These are phyloP conservation scores for Epichloe sp. DNA, from an alignment of 2,329 filamentous ascomycete genomes.

Conservation along the genomic window DNA sequence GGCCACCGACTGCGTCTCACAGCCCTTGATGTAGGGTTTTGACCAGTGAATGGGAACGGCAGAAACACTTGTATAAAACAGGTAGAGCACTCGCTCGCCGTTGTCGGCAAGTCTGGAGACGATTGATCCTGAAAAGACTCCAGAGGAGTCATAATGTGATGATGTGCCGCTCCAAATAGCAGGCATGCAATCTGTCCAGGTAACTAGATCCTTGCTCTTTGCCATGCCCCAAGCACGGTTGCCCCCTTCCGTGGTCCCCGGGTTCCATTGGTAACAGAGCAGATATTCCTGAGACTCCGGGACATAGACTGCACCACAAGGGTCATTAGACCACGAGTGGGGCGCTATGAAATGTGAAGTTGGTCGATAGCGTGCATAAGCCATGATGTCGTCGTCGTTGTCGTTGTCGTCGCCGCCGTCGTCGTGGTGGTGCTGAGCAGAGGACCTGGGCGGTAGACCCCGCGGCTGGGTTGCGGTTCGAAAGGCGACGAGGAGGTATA, in stretches of 20 bases:
- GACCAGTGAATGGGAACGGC: slow-evolving; percentile 32
- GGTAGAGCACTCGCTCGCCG: slow-evolving; percentile 20
- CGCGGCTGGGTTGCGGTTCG: no score
- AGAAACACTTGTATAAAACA: slow-evolving; percentile 28
- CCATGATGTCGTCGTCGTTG: background rate
- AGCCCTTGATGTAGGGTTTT: slow-evolving; percentile 27
- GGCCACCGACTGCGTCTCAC: slow-evolving; percentile 30
- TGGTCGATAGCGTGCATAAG: slow-evolving; percentile 7
- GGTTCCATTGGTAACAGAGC: slow-evolving; percentile 24
- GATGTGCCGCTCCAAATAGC: slow-evolving; percentile 13
- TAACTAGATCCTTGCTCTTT: slow-evolving; percentile 28
- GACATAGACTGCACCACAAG: slow-evolving; percentile 29
- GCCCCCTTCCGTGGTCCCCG: slow-evolving; percentile 13
- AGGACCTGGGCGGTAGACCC: no score
- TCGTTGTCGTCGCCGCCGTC: no score
- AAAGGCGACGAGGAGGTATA: no score
- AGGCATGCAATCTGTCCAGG: slow-evolving; percentile 12
- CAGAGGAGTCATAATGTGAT: slow-evolving; percentile 28
- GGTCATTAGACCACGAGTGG: slow-evolving; percentile 26
- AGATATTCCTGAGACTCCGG: slow-evolving; percentile 27
- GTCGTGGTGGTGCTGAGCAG: no score
- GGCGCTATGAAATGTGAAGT: slow-evolving; percentile 23
- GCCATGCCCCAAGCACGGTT: slow-evolving; percentile 17
- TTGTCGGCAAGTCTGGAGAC: slow-evolving; percentile 27
- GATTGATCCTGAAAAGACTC: slow-evolving; percentile 31